These are phyloP conservation scores for Exophiala phaeomuriformis DNA, from an alignment of 2,329 filamentous ascomycete genomes.

Conservation along the genomic window DNA sequence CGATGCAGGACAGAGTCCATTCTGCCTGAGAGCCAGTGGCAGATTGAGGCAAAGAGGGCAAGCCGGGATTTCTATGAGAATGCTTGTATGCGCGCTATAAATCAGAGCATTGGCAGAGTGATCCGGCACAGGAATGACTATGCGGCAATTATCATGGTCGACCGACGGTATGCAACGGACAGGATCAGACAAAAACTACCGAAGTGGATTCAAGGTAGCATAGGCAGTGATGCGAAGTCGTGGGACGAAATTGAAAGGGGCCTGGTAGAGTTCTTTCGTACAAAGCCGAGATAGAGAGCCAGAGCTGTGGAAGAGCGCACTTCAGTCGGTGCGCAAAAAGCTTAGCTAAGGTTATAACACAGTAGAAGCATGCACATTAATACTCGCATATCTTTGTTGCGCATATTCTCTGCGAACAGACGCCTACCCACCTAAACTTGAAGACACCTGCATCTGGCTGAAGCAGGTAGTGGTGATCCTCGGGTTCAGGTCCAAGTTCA, in stretches of 20 bases:
- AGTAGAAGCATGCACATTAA: no score
- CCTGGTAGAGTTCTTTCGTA: constrained; percentile 50
- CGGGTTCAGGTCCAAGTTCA: no score
- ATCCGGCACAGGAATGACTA: constrained; percentile 86
- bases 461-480: no score
- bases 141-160: constrained; percentile 79
- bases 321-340: no score
- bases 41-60: constrained; percentile 39
- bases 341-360: no score
- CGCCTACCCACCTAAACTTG: no score
- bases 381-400: no score
- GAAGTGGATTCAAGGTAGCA: constrained; percentile 73
- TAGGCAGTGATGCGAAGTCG: constrained; percentile 49
- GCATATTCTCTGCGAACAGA: no score
- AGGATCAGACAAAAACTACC: constrained; percentile 75
- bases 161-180: constrained; percentile 67
- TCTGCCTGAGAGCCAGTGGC: constrained; percentile 14
- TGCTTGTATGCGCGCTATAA: constrained; percentile 91
- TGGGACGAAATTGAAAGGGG: constrained; percentile 54
- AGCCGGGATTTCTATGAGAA: constrained; percentile 85
- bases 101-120: constrained; percentile 89
- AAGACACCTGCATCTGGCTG: no score
- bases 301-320: neutral
- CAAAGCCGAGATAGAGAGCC: constrained; percentile 1
- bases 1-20: constrained; percentile 18